phyloP scores from a whole-genome alignment of 176 grass and related monocot genomes.

The Aegilops tauschii region DNA sequence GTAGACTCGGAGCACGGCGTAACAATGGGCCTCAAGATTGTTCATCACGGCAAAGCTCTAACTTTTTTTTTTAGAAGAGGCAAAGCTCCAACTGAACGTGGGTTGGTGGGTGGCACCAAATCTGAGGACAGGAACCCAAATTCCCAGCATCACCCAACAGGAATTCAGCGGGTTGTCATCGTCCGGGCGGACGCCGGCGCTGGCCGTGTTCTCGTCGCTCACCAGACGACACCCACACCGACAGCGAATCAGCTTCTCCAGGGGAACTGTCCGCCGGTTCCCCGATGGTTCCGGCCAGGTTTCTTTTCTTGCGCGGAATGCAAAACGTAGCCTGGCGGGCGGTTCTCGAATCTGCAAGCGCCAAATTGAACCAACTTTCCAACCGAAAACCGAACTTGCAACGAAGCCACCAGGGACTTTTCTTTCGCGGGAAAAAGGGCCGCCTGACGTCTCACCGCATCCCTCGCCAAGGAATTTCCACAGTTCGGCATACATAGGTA shows the following conservation, averaged over 20 bases:
- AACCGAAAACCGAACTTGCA: not conserved
- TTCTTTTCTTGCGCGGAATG: not conserved
- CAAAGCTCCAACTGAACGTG: not conserved
- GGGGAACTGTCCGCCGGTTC: not conserved
- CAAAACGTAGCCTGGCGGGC: not conserved
- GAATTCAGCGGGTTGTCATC: not conserved
- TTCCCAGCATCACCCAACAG: not conserved
- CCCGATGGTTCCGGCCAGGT: not conserved
- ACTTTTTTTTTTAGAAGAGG: no score
- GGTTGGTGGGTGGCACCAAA: not conserved
- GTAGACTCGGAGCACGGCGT: not conserved
- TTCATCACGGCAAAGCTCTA: no score
- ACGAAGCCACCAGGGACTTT: not conserved
- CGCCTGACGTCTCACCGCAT: not conserved
- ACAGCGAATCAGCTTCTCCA: conserved; percentile 12
- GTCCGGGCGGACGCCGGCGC: not conserved
- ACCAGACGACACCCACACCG: conserved; percentile 1
- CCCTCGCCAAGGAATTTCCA: not conserved
- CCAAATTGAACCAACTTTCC: not conserved
- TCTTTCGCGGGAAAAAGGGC: not conserved
- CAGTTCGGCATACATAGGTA: not conserved
- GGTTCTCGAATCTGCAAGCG: not conserved
- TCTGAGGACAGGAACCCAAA: not conserved
- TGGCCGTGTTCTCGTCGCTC: not conserved
- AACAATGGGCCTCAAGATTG: not conserved